A percentile compares a stretch with the other conserved stretches of the same genome.
These are phyloP conservation scores for Raffaelea arxii DNA, from an alignment of 2,329 filamentous ascomycete species.

Conservation along the genomic window DNA sequence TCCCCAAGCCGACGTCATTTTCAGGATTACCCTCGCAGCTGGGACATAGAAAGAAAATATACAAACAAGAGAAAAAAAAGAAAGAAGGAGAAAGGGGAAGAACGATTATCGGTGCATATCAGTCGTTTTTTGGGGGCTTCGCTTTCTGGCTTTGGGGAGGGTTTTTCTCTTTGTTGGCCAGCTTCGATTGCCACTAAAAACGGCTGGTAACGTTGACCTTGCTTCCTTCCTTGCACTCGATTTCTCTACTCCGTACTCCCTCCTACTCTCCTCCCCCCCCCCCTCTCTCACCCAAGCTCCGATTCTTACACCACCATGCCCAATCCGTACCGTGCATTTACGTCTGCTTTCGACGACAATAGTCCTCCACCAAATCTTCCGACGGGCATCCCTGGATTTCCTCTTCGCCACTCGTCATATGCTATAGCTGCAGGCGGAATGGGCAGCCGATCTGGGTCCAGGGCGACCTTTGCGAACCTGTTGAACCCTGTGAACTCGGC, in stretches of 20 bases:
- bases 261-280: constrained; percentile 7
- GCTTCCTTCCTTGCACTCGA: neutral
- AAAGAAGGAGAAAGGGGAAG: no score
- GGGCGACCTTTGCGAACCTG: constrained; percentile 43
- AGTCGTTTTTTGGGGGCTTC: no score
- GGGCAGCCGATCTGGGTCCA: constrained; percentile 25
- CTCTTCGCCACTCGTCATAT: constrained; percentile 29
- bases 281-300: neutral
- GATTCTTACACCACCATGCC: constrained; percentile 33
- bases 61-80: no score
- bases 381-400: constrained; percentile 18
- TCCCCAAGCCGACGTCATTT: no score
- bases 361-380: constrained; percentile 16
- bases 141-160: no score
- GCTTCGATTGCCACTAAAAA: no score
- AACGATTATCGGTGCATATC: no score
- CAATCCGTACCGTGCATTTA: constrained; percentile 29
- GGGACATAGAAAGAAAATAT: no score
- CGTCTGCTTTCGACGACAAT: constrained; percentile 23
- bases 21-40: no score
- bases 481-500: constrained; percentile 17
- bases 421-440: constrained; percentile 30
- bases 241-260: neutral
- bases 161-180: no score
- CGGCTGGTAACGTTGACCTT: neutral